Evolutionary conservation across 75 land plant genomes (phyloP).

Genomic region (Larix kaempferi): DNA sequence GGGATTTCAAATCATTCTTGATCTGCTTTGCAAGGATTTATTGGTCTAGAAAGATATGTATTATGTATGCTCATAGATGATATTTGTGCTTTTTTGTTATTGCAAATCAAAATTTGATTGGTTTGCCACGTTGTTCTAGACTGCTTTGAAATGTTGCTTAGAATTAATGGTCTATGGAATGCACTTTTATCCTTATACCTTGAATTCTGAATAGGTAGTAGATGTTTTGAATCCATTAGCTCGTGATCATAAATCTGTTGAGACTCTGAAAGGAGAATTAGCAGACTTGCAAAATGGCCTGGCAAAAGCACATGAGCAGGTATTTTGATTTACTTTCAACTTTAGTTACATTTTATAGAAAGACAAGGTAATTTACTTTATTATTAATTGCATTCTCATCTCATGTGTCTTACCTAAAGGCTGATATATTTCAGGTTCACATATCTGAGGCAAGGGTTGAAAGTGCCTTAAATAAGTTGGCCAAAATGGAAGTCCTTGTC

Average conservation of each 20-base stretch:
- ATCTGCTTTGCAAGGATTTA: background rate
- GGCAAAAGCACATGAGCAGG: constrained; percentile 85
- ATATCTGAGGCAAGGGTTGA: constrained; percentile 92
- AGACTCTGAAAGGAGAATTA: constrained; percentile 83
- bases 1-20: background rate
- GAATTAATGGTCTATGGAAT: background rate
- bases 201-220: constrained; percentile 62
- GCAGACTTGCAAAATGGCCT: constrained; percentile 83
- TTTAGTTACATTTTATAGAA: background rate
- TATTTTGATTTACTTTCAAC: constrained; percentile 14
- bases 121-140: background rate
- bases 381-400: constrained; percentile 3
- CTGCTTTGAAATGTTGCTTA: background rate
- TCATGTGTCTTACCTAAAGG: background rate
- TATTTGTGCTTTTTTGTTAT: background rate
- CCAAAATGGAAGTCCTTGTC: constrained; percentile 83
- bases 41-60: background rate
- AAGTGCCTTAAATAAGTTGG: constrained; percentile 77
- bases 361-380: background rate
- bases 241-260: constrained; percentile 85
- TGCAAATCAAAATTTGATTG: background rate
- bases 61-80: background rate
- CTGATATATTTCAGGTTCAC: constrained; percentile 63
- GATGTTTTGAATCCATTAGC: constrained; percentile 95
- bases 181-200: constrained; percentile 6